Conservation (phyloP, 768 basidiomycete species). For the Daedalea quercina region DNA sequence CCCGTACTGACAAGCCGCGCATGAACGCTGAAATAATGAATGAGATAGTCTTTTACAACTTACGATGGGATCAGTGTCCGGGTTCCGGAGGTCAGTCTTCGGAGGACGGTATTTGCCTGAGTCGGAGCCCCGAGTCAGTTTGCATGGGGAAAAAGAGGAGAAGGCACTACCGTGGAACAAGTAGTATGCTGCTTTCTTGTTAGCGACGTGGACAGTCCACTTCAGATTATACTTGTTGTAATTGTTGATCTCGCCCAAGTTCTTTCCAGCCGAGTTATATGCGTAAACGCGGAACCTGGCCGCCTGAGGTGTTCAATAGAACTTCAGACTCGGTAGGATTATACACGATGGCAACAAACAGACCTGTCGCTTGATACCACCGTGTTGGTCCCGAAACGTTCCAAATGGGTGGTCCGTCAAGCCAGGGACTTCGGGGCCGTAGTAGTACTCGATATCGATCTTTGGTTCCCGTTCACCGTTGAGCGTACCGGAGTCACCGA, state of each 20-base stretch:
- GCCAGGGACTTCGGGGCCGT: constrained; percentile 25
- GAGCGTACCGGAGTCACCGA: constrained; percentile 24
- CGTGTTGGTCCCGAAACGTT: constrained; percentile 17
- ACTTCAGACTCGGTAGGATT: not conserved
- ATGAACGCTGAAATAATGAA: not conserved
- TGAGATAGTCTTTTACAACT: not conserved
- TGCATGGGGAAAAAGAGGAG: not conserved
- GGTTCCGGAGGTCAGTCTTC: constrained; percentile 17
- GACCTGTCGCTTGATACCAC: constrained; percentile 26
- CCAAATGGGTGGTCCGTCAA: constrained; percentile 8
- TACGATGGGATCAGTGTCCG: constrained; percentile 10
- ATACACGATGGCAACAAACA: not conserved
- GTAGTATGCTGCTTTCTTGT: constrained; percentile 23
- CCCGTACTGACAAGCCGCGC: not conserved
- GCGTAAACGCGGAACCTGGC: constrained; percentile 29
- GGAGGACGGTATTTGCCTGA: constrained; percentile 2
- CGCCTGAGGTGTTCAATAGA: constrained; percentile 15
- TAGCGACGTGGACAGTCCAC: constrained; percentile 29
- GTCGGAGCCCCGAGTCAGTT: not conserved
- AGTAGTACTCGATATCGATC: constrained; percentile 14
- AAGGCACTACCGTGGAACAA: constrained; percentile 13
- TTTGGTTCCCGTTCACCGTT: constrained; percentile 4
- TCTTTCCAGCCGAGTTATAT: constrained; percentile 17
- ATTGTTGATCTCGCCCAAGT: constrained; percentile 25
- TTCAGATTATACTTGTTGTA: constrained; percentile 14